phyloP scores from a whole-genome alignment of 2,329 filamentous ascomycete species.

The Calonectria fujianensis region DNA sequence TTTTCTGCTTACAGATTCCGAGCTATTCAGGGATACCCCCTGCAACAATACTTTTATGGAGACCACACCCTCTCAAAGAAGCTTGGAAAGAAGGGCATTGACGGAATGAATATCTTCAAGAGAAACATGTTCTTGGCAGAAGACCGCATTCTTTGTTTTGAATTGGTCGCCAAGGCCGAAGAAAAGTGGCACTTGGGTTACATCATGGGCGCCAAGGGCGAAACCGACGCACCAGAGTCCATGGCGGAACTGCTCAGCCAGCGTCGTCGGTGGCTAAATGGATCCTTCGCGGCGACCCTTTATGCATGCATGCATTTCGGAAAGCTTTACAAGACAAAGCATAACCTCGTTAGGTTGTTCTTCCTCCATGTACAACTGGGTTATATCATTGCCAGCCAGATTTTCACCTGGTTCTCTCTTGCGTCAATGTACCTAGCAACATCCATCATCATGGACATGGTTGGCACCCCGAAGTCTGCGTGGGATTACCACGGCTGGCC shows the following conservation, averaged over 20 bases:
- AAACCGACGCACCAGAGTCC: conserved; percentile 25
- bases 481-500: conserved; percentile 28
- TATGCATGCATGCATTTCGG: conserved; percentile 22
- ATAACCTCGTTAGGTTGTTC: conserved; percentile 7
- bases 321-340: conserved; percentile 3
- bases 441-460: conserved; percentile 35
- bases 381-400: conserved; percentile 29
- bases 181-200: conserved; percentile 28
- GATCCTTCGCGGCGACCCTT: conserved; percentile 29
- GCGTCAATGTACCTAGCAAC: conserved; percentile 36
- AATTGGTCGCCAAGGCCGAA: conserved; percentile 21
- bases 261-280: conserved; percentile 30
- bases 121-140: conserved; percentile 35
- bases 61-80: conserved; percentile 29
- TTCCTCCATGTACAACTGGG: conserved; percentile 19
- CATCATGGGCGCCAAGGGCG: conserved; percentile 29
- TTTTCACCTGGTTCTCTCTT: conserved; percentile 41
- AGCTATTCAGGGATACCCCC: conserved; percentile 24
- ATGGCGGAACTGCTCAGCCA: conserved; percentile 23
- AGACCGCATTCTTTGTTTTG: conserved; percentile 26
- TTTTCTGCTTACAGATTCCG: conserved; percentile 31
- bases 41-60: conserved; percentile 29
- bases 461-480: conserved; percentile 21
- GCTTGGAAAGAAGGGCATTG: conserved; percentile 31
- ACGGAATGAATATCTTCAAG: conserved; percentile 33